Base-by-base conservation (phyloP, 148 eudicot species). In the Rhododendron mucronatum region DNA sequence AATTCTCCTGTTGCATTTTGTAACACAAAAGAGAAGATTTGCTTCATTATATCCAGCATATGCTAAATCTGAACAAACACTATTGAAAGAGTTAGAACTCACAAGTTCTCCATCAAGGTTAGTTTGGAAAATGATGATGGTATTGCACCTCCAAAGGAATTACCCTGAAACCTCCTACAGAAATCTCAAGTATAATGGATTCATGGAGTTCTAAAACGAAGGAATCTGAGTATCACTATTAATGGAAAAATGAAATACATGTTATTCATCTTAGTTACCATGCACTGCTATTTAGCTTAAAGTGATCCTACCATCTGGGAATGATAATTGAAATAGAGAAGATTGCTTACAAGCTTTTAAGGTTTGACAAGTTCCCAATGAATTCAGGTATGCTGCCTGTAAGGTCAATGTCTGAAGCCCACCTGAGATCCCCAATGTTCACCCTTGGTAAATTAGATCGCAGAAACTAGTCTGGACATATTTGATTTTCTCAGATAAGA, bases 371-470 rank as follows among this genome's bases (percentile, higher is more conserved):
- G 76, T 86, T 90, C 80, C 95, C 94, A 10, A 94, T 91, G 86
- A 93, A 96, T 21, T 89, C 91, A 21, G 98, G 98, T 87, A 94
- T 91, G 33, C 80, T 59, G 69, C 98, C 98, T 0, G 92, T 94
- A 75, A 94, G 86, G 82, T 89, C 94, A 85, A 45, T 89, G 74
- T 94, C 98, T 23, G 96, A 92, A 35, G 92, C 98, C 96, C 96
- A 93, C 89, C 98, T 96, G 90, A 88, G 85, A 84, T 16, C 59
- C 28, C 81, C 55, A 86, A 73, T 74, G 61, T 7, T 78, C 21
- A 44, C n/a, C 28, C 73, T 82, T 69, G 1, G 51, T 50, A 44
- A 77, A 78, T 28, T 84, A 65, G 7, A 41, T 65, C 4, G n/a
- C 71, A 65, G 71, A n/a, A 63, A 23, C 71, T 2, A 23, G 71